Base-by-base conservation (phyloP, 2,329 filamentous ascomycete genomes). In the Aspergillus sp. region DNA sequence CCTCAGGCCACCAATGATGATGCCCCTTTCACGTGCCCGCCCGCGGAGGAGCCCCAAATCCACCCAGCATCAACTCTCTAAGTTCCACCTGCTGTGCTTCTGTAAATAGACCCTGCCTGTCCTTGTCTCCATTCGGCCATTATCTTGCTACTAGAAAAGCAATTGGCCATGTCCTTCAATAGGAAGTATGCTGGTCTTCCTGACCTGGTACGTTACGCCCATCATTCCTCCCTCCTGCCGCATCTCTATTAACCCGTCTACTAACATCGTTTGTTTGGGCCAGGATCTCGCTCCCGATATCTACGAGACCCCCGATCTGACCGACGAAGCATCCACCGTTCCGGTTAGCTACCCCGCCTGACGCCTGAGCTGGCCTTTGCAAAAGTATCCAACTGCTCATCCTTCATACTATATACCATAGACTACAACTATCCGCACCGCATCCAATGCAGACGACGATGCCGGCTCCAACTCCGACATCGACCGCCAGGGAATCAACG, bases 251-350 rank as follows among this genome's bases (percentile, higher is more conserved):
- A 30, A 56, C 56, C 27, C 27, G 36, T 49, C 27, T 36, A 49
- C 27, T 36, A 49, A 52, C 23, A 13, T 41, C 11, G 47, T 17
- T 36, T 50, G 47, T 50, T 50, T 50, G 47, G 23, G 23, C 30
- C 67, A 96, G 90, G 93, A 97, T 78, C 90, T 89, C 57, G 92
- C 93, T 27, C 93, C 93, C 66, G 95, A 98, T 73, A 91, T 96
- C 70, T 98, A 97, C 82, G 94, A 98, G 78, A 98, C 95, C 15
- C 93, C 94, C 66, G 93, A 96, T 58, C 82, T 97, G 66, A 94
- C 90, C 59, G 92, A 96, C 72, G 93, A 96, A 76, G 90, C 87
- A 64, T 96, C 92, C 21, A 96, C 92, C 51, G 81, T 92, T 59
- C 90, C 88, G 58, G 91, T 94, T 80, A 77, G 85, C 49, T 44